Base-by-base conservation (phyloP, 2,329 filamentous ascomycete genomes). In the Aspergillus aculeatinus region DNA sequence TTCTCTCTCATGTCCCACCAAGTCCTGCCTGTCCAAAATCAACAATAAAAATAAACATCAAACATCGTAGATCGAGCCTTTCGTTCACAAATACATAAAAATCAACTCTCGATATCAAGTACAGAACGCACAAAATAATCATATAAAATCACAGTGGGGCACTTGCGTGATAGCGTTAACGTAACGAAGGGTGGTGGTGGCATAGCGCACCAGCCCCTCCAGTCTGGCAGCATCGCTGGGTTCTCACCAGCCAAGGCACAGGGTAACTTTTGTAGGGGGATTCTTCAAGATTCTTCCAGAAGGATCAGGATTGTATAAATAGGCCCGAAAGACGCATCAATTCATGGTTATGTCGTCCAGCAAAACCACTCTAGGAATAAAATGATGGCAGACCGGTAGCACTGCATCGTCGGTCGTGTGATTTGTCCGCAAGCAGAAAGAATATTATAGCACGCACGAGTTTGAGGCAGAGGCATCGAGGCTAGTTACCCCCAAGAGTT, bases 401-500 rank as follows among this genome's bases (percentile, higher is more conserved):
- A 35, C 14, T 12, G 33, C 14, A 16, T 35, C 14, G 5, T 12
- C 4, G 33, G 14, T 44, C 39, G 5, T 10, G 16, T 16, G 39
- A 35, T 7, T 19, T 16, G 39, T 44, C 39, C 16, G 16, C 6
- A 16, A 5, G 25, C 23, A 31, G 48, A 5, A 25, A n/a, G 48
- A 7, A 2, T 7, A 29, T 50, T 2, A 14, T 16, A 16, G 39
- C 39, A 19, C 16, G 14, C 23, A 27, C 5, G 11, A 6, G 9
- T 12, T 14, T 21, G n/a, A 42, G 21, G 35, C 2, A 6, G 35
- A 1, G n/a, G 10, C 16, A 16, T 19, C 21, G 25, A 48, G n/a
- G 27, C 42, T 55, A 55, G 42, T 33, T 67, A 31, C 65, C 60
- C 61, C 72, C 71, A 60, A 74, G 65, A 44, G 72, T 60, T 31